Evolutionary conservation across 2,329 filamentous ascomycete genomes (phyloP).

Genomic region (Aspergillus sp.): DNA sequence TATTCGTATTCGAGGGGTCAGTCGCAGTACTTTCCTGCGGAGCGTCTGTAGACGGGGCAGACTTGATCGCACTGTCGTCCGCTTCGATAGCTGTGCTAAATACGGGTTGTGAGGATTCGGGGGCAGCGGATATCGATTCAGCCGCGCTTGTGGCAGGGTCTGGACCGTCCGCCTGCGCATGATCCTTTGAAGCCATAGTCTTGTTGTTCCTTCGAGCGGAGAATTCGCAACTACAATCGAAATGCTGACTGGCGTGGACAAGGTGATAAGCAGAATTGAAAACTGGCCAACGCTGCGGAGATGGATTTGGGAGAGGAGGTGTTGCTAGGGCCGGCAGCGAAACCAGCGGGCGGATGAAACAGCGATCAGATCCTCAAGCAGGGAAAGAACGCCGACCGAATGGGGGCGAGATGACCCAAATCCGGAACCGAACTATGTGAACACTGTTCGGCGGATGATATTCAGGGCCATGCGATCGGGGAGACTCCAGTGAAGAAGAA

Average conservation of each 20-base stretch:
- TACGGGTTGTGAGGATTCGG: conserved; percentile 21
- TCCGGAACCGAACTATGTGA: conserved; percentile 8
- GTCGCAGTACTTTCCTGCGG: conserved; percentile 9
- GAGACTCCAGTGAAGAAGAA: conserved; percentile 1
- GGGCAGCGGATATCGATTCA: conserved; percentile 18
- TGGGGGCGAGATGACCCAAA: conserved; percentile 7
- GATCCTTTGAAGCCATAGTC: conserved; percentile 23
- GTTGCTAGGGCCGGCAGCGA: neutral
- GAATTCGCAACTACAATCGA: neutral
- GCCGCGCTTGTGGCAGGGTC: conserved; percentile 15
- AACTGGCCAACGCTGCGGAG: neutral
- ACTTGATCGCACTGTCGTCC: conserved; percentile 10
- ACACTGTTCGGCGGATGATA: conserved; percentile 6
- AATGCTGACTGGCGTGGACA: neutral
- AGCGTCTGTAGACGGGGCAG: conserved; percentile 15
- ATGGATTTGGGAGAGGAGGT: neutral
- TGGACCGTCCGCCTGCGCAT: conserved; percentile 21
- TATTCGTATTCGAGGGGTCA: conserved; percentile 16
- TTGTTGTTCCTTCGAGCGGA: neutral
- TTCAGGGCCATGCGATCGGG: conserved; percentile 18
- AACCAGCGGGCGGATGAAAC: conserved; percentile 10
- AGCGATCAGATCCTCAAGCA: conserved; percentile 6
- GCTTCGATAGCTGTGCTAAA: conserved; percentile 15
- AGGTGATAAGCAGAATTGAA: neutral
- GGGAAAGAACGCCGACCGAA: conserved; percentile 8